Conservation (phyloP, 768 basidiomycete genomes). For the Tephrocybe sp. region DNA sequence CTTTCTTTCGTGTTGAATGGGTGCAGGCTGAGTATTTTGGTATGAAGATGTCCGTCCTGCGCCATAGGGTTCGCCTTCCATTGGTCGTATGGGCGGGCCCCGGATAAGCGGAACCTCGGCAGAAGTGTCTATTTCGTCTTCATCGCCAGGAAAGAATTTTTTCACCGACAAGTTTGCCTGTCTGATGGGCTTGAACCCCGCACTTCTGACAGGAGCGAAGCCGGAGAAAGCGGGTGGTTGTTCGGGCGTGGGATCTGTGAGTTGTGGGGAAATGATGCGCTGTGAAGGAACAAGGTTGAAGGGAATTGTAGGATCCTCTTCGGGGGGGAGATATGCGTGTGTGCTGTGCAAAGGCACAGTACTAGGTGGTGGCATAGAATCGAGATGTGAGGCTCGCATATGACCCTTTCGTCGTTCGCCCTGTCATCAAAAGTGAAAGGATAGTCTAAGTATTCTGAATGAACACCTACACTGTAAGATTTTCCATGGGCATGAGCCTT, state of each 20-base stretch:
- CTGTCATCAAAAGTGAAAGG: slow-evolving; percentile 2
- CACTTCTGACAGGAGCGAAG: slow-evolving; percentile 32
- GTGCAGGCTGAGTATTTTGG: neutral
- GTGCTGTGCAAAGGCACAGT: slow-evolving; percentile 21
- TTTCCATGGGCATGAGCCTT: slow-evolving; percentile 36
- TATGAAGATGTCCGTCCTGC: neutral
- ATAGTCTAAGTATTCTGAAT: neutral
- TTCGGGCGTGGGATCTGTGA: slow-evolving; percentile 13
- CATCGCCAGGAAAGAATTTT: slow-evolving; percentile 81
- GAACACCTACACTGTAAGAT: slow-evolving; percentile 25
- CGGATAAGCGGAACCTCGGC: slow-evolving; percentile 14
- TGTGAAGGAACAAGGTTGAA: neutral
- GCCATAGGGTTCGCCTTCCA: slow-evolving; percentile 4
- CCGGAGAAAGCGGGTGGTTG: slow-evolving; percentile 16
- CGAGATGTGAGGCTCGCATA: slow-evolving; percentile 14
- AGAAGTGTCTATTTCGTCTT: slow-evolving; percentile 57
- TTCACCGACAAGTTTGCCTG: slow-evolving; percentile 57
- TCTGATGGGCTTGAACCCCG: slow-evolving; percentile 69
- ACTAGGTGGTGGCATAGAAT: slow-evolving; percentile 28
- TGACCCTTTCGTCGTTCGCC: slow-evolving; percentile 15
- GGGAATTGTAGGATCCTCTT: slow-evolving; percentile 1
- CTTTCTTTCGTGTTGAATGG: slow-evolving; percentile 14
- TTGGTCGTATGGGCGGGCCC: slow-evolving; percentile 1
- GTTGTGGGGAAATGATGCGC: slow-evolving; percentile 2
- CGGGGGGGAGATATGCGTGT: slow-evolving; percentile 14